Evolutionary conservation across 768 basidiomycete species (phyloP).

Genomic region (Xerocomellus amylosporus): DNA sequence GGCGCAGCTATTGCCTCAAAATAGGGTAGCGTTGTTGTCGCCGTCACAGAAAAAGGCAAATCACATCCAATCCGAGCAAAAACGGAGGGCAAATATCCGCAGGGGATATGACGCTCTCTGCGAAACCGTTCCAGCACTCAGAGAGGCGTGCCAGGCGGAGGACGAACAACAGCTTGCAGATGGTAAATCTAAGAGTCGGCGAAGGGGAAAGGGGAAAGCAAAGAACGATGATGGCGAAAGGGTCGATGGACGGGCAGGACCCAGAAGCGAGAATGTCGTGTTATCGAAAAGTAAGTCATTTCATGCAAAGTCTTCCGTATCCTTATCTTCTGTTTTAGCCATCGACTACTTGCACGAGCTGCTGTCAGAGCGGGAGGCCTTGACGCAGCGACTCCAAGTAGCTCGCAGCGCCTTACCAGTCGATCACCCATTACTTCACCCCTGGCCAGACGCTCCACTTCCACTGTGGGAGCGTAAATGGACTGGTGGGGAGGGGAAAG

Average conservation of each 20-base stretch:
- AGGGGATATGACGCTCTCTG: constrained; percentile 87
- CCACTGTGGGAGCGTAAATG: constrained; percentile 82
- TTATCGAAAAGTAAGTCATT: constrained; percentile 71
- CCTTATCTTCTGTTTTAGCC: constrained; percentile 43
- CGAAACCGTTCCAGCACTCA: constrained; percentile 74
- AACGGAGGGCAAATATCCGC: constrained; percentile 87
- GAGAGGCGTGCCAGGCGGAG: constrained; percentile 76
- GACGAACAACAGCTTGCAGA: constrained; percentile 49
- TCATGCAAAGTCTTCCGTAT: not conserved
- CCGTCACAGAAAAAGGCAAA: constrained; percentile 90
- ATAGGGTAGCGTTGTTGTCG: constrained; percentile 49
- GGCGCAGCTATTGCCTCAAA: constrained; percentile 10
- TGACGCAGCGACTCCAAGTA: constrained; percentile 56
- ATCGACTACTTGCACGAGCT: constrained; percentile 81
- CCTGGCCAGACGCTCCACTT: constrained; percentile 24
- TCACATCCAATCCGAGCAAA: constrained; percentile 93
- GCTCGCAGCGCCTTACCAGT: constrained; percentile 57
- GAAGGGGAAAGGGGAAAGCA: constrained; percentile 36
- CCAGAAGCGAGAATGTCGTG: constrained; percentile 88
- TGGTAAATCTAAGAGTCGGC: constrained; percentile 35
- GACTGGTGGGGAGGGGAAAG: constrained; percentile 66
- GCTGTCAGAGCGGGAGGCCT: constrained; percentile 53
- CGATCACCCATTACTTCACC: constrained; percentile 54
- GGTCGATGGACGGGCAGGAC: constrained; percentile 81
- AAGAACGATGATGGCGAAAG: constrained; percentile 57